Conservation (phyloP, 1,284 basidiomycete genomes). For the Trichosporon sp. region DNA sequence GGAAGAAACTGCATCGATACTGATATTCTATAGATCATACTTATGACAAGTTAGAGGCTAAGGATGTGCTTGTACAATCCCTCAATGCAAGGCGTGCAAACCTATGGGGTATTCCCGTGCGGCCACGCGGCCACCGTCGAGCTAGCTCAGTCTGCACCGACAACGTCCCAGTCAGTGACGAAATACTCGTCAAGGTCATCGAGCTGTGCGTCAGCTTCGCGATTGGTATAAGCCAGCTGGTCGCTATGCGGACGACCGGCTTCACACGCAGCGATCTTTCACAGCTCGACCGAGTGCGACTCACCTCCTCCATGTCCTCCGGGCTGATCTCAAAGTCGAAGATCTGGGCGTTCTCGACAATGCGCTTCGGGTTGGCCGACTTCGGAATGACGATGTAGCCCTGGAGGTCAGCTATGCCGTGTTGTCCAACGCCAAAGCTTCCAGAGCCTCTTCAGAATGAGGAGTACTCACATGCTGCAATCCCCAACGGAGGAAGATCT, state of each 20-base stretch:
- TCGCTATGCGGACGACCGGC: no score
- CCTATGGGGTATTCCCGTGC: no score
- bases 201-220: neutral
- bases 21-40: no score
- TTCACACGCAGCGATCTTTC: no score
- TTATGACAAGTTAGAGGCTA: no score
- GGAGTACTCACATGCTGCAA: constrained; percentile 48
- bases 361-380: constrained; percentile 50
- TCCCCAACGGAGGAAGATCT: constrained; percentile 53
- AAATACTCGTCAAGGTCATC: constrained; percentile 9
- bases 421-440: neutral
- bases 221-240: no score
- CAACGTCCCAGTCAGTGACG: constrained; percentile 40
- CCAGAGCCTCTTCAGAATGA: no score
- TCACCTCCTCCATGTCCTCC: constrained; percentile 49
- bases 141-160: constrained; percentile 21
- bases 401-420: constrained; percentile 20
- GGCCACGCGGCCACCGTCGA: no score
- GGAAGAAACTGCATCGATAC: no score
- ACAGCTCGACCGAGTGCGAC: no score
- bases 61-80: no score
- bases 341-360: constrained; percentile 50
- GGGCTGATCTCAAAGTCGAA: constrained; percentile 50
- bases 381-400: constrained; percentile 52
- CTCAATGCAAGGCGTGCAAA: no score